Percentiles rank a stretch among this genome's conserved stretches.
Evolutionary conservation across 495 filamentous ascomycete species (phyloP).

Genomic region (Trichoderma orchidacearum): DNA sequence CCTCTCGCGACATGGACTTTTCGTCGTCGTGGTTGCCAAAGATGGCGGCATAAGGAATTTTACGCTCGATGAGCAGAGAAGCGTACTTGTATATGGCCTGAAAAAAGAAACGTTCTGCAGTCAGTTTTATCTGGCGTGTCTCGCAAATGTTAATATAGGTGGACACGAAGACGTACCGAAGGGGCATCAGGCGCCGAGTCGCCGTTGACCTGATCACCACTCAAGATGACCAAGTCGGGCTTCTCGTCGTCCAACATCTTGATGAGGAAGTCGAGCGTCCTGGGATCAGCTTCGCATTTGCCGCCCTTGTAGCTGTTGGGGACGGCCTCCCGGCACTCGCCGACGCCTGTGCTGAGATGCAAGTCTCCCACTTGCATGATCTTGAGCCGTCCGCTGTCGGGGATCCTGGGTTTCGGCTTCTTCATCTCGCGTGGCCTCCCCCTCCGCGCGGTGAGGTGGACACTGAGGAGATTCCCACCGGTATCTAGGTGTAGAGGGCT

Average conservation of each 20-base stretch:
- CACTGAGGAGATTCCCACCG: constrained; percentile 44
- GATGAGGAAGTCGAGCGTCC: constrained; percentile 81
- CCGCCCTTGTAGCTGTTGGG: constrained; percentile 57
- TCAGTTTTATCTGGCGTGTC: not conserved
- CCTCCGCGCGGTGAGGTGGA: constrained; percentile 62
- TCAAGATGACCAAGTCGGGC: constrained; percentile 81
- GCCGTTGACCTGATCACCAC: constrained; percentile 90
- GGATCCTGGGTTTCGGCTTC: constrained; percentile 60
- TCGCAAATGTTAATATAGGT: not conserved
- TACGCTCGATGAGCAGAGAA: constrained; percentile 68
- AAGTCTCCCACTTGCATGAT: constrained; percentile 90
- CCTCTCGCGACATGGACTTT: constrained; percentile 58
- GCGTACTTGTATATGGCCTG: constrained; percentile 88
- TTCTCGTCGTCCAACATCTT: constrained; percentile 77
- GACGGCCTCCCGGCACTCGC: constrained; percentile 69
- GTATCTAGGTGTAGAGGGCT: constrained; percentile 54
- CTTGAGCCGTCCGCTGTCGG: constrained; percentile 88
- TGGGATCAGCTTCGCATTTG: constrained; percentile 78
- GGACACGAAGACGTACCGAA: constrained; percentile 36
- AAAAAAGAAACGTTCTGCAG: constrained; percentile 3
- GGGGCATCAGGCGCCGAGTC: constrained; percentile 87
- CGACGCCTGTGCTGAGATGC: constrained; percentile 81
- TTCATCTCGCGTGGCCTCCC: constrained; percentile 44
- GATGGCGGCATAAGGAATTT: constrained; percentile 85
- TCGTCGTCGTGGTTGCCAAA: constrained; percentile 98